Base-by-base conservation (phyloP, 768 basidiomycete genomes). In the Leccinum boreale region DNA sequence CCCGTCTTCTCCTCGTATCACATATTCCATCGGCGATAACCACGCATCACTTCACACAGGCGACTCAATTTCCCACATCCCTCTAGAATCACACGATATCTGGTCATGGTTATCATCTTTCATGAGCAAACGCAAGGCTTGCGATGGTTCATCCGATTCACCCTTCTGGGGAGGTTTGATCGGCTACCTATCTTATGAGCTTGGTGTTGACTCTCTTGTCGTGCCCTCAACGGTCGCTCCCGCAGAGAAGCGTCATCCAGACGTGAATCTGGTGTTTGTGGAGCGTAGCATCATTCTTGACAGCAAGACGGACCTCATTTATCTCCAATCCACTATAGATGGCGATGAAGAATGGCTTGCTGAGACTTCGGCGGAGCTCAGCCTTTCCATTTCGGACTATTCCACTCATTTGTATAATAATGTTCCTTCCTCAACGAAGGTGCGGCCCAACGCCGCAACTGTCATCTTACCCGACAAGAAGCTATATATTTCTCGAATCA, bases 111-210 rank as follows among this genome's bases (percentile, higher is more conserved):
- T 91, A 23, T 78, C 82, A 24, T 68, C 73, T n/a, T 91, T 87
- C 72, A 89, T 91, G 86, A 79, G 75, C 33, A 60, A 72, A 19
- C 77, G 74, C 50, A 78, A 75, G 57, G 82, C 79, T 9, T 58
- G 63, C 23, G 77, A 77, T 23, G 87, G 89, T 3, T 65, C 65
- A 44, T 62, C 76, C 7, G 78, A 84, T 10, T 69, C 85, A 46
- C 91, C 90, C 0, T 93, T 93, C 69, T 92, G 90, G 89, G 92
- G 90, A 35, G 92, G 92, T 23, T 75, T 93, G 14, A 71, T 92
- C 23, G 92, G 92, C 9, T 84, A 81, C 58, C 73, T 93, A 58
- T 89, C 87, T 63, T 94, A 93, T 66, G 92, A 92, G 69, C 76
- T 92, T 17, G 92, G 90, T 12, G 79, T 86, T 5, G 73, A 80